phyloP scores from a whole-genome alignment of 116 monocot genomes.

The Iris pallida region DNA sequence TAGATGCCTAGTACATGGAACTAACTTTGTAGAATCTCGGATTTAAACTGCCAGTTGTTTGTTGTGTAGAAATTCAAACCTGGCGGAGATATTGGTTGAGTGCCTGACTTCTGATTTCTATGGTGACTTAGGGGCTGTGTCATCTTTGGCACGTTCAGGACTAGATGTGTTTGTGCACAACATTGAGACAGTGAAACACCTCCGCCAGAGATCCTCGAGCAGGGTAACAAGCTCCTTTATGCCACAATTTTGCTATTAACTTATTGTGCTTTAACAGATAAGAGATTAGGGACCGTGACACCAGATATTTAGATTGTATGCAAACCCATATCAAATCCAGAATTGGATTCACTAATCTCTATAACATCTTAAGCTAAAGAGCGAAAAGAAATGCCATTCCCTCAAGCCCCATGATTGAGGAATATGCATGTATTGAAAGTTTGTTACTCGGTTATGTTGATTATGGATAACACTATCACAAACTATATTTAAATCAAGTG shows the following conservation, averaged over 20 bases:
- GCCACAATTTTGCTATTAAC: not conserved
- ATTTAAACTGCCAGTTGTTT: conserved; percentile 1
- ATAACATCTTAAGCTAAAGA: no score
- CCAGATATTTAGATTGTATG: no score
- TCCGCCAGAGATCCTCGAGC: conserved; percentile 94
- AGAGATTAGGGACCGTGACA: not conserved
- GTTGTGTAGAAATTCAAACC: conserved; percentile 65
- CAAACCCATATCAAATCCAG: no score
- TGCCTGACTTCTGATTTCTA: conserved; percentile 94
- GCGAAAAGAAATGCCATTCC: no score
- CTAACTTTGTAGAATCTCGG: conserved; percentile 6
- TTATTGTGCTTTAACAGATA: not conserved
- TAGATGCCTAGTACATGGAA: no score
- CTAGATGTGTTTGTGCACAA: conserved; percentile 94
- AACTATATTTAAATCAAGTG: no score
- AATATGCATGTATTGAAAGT: no score
- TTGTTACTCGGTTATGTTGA: no score
- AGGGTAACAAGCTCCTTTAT: conserved; percentile 38
- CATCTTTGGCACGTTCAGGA: conserved; percentile 57
- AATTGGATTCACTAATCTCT: no score
- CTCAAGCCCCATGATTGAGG: no score
- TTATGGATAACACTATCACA: no score
- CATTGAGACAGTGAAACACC: conserved; percentile 86
- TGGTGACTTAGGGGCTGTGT: conserved; percentile 79
- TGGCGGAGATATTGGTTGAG: conserved; percentile 77